Conservation (phyloP, 2,329 filamentous ascomycete species). For the Elsinoe arachidis region DNA sequence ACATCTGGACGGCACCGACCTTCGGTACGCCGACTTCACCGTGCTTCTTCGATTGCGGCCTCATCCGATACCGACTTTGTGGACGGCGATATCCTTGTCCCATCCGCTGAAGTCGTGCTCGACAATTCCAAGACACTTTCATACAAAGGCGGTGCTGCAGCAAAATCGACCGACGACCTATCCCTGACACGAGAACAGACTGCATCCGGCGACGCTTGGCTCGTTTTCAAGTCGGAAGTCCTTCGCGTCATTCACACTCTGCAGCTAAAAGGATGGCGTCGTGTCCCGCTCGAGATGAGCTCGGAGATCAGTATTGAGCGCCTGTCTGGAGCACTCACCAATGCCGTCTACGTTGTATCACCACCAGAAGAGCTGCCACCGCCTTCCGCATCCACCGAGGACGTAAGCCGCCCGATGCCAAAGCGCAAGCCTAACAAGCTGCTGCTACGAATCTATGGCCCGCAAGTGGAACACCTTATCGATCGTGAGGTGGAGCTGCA, state of each 20-base stretch:
- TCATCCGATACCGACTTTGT: conserved; percentile 80
- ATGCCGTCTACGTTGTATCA: conserved; percentile 89
- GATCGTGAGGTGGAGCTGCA: conserved; percentile 83
- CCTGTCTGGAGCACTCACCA: conserved; percentile 86
- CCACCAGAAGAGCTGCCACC: conserved; percentile 58
- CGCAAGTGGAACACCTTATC: conserved; percentile 91
- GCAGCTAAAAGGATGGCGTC: conserved; percentile 82
- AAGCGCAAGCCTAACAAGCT: conserved; percentile 58
- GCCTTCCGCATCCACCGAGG: conserved; percentile 14
- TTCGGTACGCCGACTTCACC: conserved; percentile 22
- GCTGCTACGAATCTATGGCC: conserved; percentile 84
- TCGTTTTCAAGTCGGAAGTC: conserved; percentile 85
- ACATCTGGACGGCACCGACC: conserved; percentile 28
- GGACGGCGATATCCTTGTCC: conserved; percentile 75
- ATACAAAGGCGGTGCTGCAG: conserved; percentile 52
- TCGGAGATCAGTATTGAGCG: conserved; percentile 62
- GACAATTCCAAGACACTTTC: conserved; percentile 86
- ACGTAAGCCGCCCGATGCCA: conserved; percentile 23
- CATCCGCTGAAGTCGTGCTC: conserved; percentile 71
- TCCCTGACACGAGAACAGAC: conserved; percentile 22
- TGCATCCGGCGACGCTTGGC: conserved; percentile 58
- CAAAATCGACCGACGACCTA: conserved; percentile 43
- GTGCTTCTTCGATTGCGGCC: conserved; percentile 41
- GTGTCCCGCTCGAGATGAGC: conserved; percentile 63
- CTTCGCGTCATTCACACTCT: conserved; percentile 82